phyloP scores from a whole-genome alignment of 495 filamentous ascomycete species.

The Alectoria sarmentosa region DNA sequence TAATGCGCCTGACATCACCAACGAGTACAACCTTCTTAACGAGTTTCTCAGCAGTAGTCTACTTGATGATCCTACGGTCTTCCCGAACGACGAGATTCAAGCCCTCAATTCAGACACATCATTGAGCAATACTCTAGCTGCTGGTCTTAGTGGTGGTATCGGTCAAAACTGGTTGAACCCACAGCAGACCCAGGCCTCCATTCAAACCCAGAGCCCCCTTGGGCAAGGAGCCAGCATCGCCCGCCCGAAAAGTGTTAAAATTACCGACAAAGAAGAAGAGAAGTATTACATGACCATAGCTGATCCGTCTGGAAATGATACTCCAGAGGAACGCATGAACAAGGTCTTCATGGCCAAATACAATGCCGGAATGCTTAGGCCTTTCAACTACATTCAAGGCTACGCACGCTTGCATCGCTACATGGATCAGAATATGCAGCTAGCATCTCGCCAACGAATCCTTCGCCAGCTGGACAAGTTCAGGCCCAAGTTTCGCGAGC shows the following conservation, averaged over 20 bases:
- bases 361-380: constrained; percentile 86
- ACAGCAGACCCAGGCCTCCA: constrained; percentile 31
- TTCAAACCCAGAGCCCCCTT: constrained; percentile 37
- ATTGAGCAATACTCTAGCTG: constrained; percentile 45
- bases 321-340: constrained; percentile 91
- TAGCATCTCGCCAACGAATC: constrained; percentile 75
- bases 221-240: constrained; percentile 51
- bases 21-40: constrained; percentile 92
- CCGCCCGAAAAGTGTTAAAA: constrained; percentile 51
- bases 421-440: constrained; percentile 80
- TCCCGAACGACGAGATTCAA: constrained; percentile 55
- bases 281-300: constrained; percentile 94
- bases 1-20: constrained; percentile 84
- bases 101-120: constrained; percentile 50
- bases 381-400: constrained; percentile 97
- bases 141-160: constrained; percentile 30
- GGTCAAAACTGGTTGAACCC: constrained; percentile 33
- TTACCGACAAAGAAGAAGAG: constrained; percentile 77
- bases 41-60: constrained; percentile 89
- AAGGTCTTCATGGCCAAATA: constrained; percentile 91
- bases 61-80: constrained; percentile 66
- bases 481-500: constrained; percentile 90
- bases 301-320: constrained; percentile 85
- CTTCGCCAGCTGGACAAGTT: constrained; percentile 85
- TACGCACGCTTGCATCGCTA: constrained; percentile 83